Conservation (phyloP, 2,329 filamentous ascomycete species). For the Gliomastix tumulicola region DNA sequence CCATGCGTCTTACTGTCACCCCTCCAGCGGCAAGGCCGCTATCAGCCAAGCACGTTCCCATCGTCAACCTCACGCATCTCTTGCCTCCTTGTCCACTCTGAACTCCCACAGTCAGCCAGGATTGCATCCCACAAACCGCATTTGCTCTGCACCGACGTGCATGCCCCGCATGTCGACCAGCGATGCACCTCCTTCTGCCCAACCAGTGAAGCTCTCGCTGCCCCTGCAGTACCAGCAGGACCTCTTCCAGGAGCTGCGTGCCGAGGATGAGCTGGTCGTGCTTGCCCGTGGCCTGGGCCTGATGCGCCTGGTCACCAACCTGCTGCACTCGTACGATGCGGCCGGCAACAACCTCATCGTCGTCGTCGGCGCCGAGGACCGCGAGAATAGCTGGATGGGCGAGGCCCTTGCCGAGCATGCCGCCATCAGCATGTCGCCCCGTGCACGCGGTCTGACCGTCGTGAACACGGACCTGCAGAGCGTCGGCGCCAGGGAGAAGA, state of each 20-base stretch:
- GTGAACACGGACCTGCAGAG: constrained; percentile 94
- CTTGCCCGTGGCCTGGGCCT: constrained; percentile 88
- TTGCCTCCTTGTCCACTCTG: too few species aligned
- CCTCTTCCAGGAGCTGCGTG: constrained; percentile 82
- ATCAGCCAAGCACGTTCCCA: too few species aligned
- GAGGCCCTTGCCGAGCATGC: constrained; percentile 94
- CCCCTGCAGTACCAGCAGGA: constrained; percentile 85
- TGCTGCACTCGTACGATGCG: constrained; percentile 94
- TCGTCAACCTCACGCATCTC: too few species aligned
- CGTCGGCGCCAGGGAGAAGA: constrained; percentile 79
- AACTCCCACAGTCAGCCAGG: too few species aligned
- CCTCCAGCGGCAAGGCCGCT: too few species aligned
- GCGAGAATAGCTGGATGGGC: constrained; percentile 95
- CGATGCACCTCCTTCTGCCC: constrained; percentile 43
- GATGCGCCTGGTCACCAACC: constrained; percentile 86
- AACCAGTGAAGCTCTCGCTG: constrained; percentile 75
- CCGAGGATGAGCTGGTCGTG: constrained; percentile 89
- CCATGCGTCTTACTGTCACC: too few species aligned
- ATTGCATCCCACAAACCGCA: too few species aligned
- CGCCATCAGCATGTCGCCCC: constrained; percentile 75
- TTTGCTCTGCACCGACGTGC: too few species aligned
- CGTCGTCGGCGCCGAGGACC: constrained; percentile 81
- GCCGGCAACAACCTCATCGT: constrained; percentile 90
- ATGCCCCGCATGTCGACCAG: constrained; percentile 40
- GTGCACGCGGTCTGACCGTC: constrained; percentile 77